Conservation (phyloP, 805 yeast genomes). For the Candida quercuum region DNA sequence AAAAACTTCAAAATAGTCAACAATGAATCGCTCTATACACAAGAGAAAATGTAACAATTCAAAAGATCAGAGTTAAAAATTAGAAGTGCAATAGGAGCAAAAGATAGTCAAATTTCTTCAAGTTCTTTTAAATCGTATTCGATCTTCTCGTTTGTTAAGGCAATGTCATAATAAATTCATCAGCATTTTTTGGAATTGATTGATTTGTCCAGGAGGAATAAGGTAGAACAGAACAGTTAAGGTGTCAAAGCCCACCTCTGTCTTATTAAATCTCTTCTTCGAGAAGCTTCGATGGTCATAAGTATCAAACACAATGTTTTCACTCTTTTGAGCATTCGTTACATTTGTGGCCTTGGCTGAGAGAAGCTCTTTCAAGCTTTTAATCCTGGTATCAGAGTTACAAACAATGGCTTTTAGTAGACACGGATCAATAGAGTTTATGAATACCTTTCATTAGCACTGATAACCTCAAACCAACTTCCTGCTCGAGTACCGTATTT, state of each 20-base stretch:
- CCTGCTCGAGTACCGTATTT: not conserved
- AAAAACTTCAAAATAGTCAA: no score
- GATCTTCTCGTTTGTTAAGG: slow-evolving; percentile 6
- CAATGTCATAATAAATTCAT: slow-evolving; percentile 4
- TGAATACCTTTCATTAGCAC: slow-evolving; percentile 12
- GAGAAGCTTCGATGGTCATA: slow-evolving; percentile 7
- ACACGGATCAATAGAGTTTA: slow-evolving; percentile 5
- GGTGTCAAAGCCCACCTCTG: slow-evolving; percentile 10
- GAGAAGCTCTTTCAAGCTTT: slow-evolving; percentile 1
- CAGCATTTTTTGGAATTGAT: slow-evolving; percentile 2
- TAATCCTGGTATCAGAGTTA: no score
- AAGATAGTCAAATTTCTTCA: no score
- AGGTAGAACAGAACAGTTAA: slow-evolving; percentile 10
- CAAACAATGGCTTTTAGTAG: no score
- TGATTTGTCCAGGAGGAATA: slow-evolving; percentile 5
- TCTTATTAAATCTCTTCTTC: slow-evolving; percentile 4
- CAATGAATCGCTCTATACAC: no score
- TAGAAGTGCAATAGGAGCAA: no score
- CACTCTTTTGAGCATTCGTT: slow-evolving; percentile 3
- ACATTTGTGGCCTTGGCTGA: slow-evolving; percentile 6
- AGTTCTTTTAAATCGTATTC: not conserved
- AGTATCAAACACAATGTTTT: slow-evolving; percentile 2
- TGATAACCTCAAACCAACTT: slow-evolving; percentile 8
- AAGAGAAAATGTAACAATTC: no score
- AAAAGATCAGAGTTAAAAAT: no score